phyloP scores from a whole-genome alignment of 1,139 yeast genomes.

The Geotrichum siamense region DNA sequence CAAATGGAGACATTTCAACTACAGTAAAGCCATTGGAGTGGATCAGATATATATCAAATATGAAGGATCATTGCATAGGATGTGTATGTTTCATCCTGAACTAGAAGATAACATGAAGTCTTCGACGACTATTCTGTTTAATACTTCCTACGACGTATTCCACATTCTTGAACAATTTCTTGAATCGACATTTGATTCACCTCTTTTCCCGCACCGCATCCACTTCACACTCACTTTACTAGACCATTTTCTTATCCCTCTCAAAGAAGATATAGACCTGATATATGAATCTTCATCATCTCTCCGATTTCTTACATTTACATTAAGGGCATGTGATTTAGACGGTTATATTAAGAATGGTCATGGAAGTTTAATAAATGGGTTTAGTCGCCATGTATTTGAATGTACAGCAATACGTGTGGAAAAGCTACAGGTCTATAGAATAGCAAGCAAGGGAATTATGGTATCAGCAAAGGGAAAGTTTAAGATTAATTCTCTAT shows the following conservation, averaged over 20 bases:
- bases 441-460: conserved; percentile 12
- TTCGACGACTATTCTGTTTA: conserved; percentile 2
- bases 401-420: conserved; percentile 6
- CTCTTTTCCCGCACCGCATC: no score
- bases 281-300: conserved; percentile 6
- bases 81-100: conserved; percentile 8
- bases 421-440: conserved; percentile 1
- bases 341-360: conserved; percentile 2
- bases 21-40: neutral
- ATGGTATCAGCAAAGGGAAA: conserved; percentile 7
- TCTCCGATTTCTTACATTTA: conserved; percentile 6
- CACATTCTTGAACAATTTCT: conserved; percentile 12
- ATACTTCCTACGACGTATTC: conserved; percentile 10
- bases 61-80: conserved; percentile 6
- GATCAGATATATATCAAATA: conserved; percentile 8
- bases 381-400: conserved; percentile 4
- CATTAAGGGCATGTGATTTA: conserved; percentile 8
- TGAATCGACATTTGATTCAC: conserved; percentile 7
- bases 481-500: conserved; percentile 12
- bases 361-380: neutral
- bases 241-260: conserved; percentile 1
- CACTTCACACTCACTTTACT: conserved; percentile 1
- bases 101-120: neutral
- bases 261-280: conserved; percentile 8
- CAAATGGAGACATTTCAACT: neutral